Conservation (phyloP, 306 rosid species). For the Cicer yamashitae region DNA sequence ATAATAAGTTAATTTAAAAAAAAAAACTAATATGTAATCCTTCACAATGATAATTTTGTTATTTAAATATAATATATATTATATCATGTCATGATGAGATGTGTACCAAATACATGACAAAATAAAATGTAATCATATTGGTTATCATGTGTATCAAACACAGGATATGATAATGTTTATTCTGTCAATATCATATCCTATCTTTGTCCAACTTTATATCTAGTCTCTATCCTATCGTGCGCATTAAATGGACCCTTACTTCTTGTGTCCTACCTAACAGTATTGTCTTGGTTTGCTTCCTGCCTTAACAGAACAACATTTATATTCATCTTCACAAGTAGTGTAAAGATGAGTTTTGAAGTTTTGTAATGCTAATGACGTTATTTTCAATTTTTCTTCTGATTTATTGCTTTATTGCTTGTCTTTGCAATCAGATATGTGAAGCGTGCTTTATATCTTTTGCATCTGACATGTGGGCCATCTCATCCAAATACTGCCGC, state of each 20-base stretch:
- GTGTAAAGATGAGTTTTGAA: background rate
- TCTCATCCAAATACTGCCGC: slow-evolving; percentile 99
- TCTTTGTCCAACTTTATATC: no score
- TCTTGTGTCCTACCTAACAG: background rate
- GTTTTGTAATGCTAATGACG: slow-evolving; percentile 1
- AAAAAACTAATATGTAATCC: no score
- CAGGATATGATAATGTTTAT: no score
- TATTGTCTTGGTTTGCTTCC: background rate
- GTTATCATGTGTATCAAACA: no score
- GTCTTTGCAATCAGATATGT: slow-evolving; percentile 72
- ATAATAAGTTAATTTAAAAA: no score
- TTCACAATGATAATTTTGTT: no score
- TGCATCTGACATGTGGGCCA: slow-evolving; percentile 97
- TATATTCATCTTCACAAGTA: slow-evolving; percentile 1
- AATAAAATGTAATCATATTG: no score
- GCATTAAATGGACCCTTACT: background rate
- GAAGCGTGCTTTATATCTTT: slow-evolving; percentile 94
- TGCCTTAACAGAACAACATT: slow-evolving; percentile 2
- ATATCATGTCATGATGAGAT: no score
- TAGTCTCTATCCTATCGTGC: no score
- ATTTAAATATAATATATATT: no score
- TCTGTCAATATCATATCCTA: no score
- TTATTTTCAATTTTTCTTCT: slow-evolving; percentile 35
- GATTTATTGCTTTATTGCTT: slow-evolving; percentile 28
- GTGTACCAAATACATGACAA: no score